These are phyloP conservation scores for Desmodesmus armatus DNA, from an alignment of 139 green algal species.

Conservation along the genomic window DNA sequence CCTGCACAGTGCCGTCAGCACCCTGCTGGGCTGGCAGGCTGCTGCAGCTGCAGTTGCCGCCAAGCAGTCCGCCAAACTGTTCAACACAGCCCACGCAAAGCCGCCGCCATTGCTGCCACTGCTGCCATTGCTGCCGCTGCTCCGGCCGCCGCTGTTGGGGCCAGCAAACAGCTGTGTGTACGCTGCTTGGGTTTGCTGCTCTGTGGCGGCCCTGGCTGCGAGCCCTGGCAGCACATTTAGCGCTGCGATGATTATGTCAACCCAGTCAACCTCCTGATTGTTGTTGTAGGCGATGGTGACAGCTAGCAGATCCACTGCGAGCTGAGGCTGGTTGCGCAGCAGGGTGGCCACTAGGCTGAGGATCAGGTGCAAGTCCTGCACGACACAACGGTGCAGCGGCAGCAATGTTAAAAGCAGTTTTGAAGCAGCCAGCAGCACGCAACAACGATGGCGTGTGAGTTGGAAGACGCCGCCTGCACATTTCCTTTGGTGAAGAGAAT, in stretches of 20 bases:
- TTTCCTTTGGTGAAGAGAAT: too few relatives aligned
- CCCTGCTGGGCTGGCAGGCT: constrained; percentile 36
- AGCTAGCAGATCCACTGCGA: constrained; percentile 40
- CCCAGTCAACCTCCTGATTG: constrained; percentile 39
- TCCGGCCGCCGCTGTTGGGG: not conserved
- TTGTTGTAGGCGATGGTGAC: constrained; percentile 31
- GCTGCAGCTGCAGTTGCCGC: constrained; percentile 43
- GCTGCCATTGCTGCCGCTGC: not conserved
- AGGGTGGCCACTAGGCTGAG: constrained; percentile 33
- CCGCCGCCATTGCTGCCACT: constrained; percentile 1
- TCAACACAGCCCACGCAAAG: not conserved
- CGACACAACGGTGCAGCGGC: too few relatives aligned
- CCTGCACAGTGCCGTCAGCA: constrained; percentile 46
- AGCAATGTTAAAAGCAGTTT: too few relatives aligned
- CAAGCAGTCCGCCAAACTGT: constrained; percentile 17
- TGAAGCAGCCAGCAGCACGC: too few relatives aligned
- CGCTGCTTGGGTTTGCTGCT: too few relatives aligned
- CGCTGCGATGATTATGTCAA: constrained; percentile 13
- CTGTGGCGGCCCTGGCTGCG: not conserved
- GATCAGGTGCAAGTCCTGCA: constrained; percentile 42
- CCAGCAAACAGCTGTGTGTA: too few relatives aligned
- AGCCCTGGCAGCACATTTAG: constrained; percentile 28
- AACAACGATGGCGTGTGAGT: too few relatives aligned
- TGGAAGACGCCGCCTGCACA: too few relatives aligned
- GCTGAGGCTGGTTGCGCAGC: constrained; percentile 12